These are phyloP conservation scores for Linum trigynum DNA, from an alignment of 345 rosid genomes.

Conservation along the genomic window DNA sequence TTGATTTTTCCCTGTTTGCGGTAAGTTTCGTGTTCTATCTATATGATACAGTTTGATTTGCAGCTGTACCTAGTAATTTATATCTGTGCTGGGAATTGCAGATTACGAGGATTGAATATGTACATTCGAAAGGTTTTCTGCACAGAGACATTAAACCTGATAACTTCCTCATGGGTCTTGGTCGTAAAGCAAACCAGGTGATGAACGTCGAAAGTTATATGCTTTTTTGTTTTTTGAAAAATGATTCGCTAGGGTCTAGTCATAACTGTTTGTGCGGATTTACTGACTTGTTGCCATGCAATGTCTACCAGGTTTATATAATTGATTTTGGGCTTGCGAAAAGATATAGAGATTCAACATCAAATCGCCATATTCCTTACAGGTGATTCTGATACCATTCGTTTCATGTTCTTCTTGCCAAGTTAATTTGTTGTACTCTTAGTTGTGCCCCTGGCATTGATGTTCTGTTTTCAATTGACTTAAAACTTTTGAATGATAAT, in stretches of 20 bases:
- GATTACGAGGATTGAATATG: constrained; percentile 61
- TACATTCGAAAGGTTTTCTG: constrained; percentile 72
- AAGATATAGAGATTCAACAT: constrained; percentile 67
- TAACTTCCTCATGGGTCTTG: constrained; percentile 77
- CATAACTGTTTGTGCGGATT: background rate
- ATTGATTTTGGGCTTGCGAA: constrained; percentile 94
- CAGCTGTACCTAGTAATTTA: background rate
- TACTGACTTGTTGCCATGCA: background rate
- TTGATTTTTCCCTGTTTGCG: too few species aligned
- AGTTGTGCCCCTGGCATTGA: background rate
- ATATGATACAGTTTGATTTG: background rate
- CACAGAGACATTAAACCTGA: constrained; percentile 82
- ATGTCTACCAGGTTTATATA: constrained; percentile 49
- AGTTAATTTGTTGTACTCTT: background rate
- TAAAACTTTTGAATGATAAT: background rate
- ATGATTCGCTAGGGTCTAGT: background rate
- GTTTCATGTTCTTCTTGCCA: background rate
- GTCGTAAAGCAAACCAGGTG: constrained; percentile 71
- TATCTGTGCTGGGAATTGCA: constrained; percentile 7
- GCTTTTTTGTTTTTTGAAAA: background rate
- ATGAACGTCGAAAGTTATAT: background rate
- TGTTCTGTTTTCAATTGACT: background rate
- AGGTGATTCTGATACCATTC: constrained; percentile 27
- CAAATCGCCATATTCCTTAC: constrained; percentile 78
- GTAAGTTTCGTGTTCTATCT: background rate